Base-by-base conservation (phyloP, 2,329 filamentous ascomycete species). In the Plenodomus biglobosus region DNA sequence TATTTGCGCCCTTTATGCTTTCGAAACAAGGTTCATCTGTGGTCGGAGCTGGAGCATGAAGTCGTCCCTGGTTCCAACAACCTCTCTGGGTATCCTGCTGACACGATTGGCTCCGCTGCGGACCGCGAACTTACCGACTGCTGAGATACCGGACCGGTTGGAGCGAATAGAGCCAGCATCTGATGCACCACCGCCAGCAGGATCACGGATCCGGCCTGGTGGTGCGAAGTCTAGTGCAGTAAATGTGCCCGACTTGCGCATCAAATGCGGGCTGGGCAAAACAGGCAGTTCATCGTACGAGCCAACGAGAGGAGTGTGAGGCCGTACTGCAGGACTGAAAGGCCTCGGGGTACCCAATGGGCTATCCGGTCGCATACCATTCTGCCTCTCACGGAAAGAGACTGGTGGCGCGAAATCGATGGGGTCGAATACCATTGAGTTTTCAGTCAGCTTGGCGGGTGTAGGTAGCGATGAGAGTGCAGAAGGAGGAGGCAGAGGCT, bases 401-500 rank as follows among this genome's bases (percentile, higher is more conserved):
- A 74, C 68, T 8, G 88, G 90, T 19, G 94, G 94, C 0, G 94
- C 94, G 72, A 96, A 97, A 60, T 96, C 92, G 48, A 87, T 81
- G 0, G 90, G 80, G 62, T 75, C 87, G 70, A 87, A 84, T 56
- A 95, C 66, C 52, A 72, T 67, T 2, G 83, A 81, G 68, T 96
- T 91, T 52, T 95, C 92, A 64, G 79, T 87, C 36, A 99, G 79
- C 76, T 90, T 88, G 42, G 87, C 85, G 0, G 94, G 92, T 1
- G 90, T 95, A 8, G 92, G 92, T 17, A 99, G 78, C 1, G 88
- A 86, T 40, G 78, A 81, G 18, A 99, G 81, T 11, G 85, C 80
- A 21, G 82, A 70, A 1, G 92, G 94, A 4, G 92, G 90, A 20
- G 90, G 87, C 59, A 85, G 70, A 42, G 79, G 77, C 69, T 81